phyloP scores from a whole-genome alignment of 345 rosid genomes.

The Combretum micranthum region DNA sequence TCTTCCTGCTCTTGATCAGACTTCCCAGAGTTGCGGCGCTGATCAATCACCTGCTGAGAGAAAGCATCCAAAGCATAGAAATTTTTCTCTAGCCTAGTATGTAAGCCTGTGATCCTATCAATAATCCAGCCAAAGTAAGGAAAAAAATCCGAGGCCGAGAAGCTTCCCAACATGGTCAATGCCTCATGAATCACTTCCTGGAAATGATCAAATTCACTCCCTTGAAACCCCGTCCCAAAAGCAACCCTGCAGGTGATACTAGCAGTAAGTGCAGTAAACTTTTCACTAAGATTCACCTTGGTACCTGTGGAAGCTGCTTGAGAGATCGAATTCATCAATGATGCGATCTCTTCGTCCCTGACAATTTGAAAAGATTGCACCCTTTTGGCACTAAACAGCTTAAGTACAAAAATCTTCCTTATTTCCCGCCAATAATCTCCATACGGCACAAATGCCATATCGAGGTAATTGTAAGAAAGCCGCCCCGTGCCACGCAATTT shows the following conservation, averaged over 20 bases:
- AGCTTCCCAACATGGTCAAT: constrained; percentile 8
- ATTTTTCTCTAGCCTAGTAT: constrained; percentile 8
- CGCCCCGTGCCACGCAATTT: constrained; percentile 10
- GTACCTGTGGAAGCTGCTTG: constrained; percentile 8
- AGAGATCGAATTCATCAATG: constrained; percentile 21
- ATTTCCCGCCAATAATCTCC: constrained; percentile 17
- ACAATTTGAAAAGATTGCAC: constrained; percentile 13
- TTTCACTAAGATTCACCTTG: constrained; percentile 24
- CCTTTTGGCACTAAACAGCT: constrained; percentile 19
- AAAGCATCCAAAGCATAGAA: constrained; percentile 11
- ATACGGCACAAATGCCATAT: constrained; percentile 21
- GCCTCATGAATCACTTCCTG: constrained; percentile 7
- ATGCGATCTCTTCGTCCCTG: constrained; percentile 24
- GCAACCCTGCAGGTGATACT: constrained; percentile 14
- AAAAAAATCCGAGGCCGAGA: constrained; percentile 18
- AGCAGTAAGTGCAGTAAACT: constrained; percentile 16
- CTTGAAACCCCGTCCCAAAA: constrained; percentile 24
- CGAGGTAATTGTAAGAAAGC: constrained; percentile 27
- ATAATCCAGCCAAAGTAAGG: constrained; percentile 19
- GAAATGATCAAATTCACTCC: constrained; percentile 10
- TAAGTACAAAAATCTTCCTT: constrained; percentile 20
- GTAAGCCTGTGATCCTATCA: constrained; percentile 14
- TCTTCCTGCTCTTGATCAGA: constrained; percentile 9
- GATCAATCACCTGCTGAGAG: constrained; percentile 8
- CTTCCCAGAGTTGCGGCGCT: constrained; percentile 9